Conservation (phyloP, 2,329 filamentous ascomycete genomes). For the Alternaria sp. region DNA sequence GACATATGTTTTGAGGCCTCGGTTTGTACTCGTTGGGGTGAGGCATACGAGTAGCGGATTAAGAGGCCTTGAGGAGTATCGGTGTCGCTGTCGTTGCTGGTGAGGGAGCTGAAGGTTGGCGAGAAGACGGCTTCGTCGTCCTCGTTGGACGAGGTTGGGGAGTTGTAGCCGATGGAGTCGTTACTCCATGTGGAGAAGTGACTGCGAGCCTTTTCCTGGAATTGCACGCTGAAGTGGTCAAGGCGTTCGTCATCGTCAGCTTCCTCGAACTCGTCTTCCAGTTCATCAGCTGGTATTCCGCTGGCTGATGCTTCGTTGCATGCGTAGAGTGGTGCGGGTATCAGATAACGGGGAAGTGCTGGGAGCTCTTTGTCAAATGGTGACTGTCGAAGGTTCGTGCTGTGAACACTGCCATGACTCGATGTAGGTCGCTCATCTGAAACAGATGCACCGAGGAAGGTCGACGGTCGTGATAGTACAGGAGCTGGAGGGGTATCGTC, state of each 20-base stretch:
- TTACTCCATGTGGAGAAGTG: constrained; percentile 48
- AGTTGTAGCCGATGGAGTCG: constrained; percentile 36
- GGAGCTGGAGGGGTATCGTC: constrained; percentile 29
- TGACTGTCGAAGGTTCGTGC: constrained; percentile 21
- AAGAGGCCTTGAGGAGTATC: constrained; percentile 34
- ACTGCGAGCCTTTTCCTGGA: constrained; percentile 32
- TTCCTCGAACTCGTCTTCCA: constrained; percentile 24
- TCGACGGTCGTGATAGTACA: constrained; percentile 29
- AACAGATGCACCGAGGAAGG: constrained; percentile 23
- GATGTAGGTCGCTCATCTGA: constrained; percentile 38
- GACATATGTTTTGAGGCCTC: constrained; percentile 5
- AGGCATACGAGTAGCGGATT: constrained; percentile 29
- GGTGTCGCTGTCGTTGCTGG: constrained; percentile 40
- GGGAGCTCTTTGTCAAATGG: constrained; percentile 43
- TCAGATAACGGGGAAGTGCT: constrained; percentile 40
- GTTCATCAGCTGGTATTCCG: constrained; percentile 17
- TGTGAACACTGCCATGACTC: constrained; percentile 33
- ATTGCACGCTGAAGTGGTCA: constrained; percentile 18
- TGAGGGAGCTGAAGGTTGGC: constrained; percentile 44
- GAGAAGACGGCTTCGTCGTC: constrained; percentile 36
- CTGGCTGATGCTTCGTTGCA: constrained; percentile 22
- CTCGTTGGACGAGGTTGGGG: constrained; percentile 29
- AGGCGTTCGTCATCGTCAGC: constrained; percentile 21
- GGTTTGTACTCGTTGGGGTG: constrained; percentile 15
- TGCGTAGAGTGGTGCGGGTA: constrained; percentile 41